Evolutionary conservation across 2,329 filamentous ascomycete genomes (phyloP), one percentile per base, ranked within the genome.

Genomic region (Trichoderma oligosporum): DNA sequence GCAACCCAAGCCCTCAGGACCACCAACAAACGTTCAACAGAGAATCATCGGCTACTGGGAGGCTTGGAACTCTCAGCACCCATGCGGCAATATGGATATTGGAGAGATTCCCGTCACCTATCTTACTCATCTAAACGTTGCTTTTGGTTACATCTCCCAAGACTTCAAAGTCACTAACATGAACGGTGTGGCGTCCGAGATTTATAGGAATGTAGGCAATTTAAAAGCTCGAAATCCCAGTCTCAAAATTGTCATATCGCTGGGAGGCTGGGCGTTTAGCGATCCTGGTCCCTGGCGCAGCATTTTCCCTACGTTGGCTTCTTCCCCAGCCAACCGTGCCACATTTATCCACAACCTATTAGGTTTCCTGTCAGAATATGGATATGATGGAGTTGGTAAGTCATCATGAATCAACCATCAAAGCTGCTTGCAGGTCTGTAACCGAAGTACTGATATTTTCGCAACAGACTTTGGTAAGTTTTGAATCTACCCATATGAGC

Each of bases 221-320:
- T 27, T 75, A 3, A 73, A 75, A 62, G 18, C 51, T 7, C 45
- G 49, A 14, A 64, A 66, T 39, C 48, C 61, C 0, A 61, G 52
- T 3, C 62, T 76, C 0, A 65, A 74, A 53, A 64, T 66, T 0
- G 65, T 66, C 22, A 61, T 77, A 12, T 60, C 69, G 1, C 25
- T 78, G 18, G 75, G 75, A 2, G 76, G 76, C 0, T 77, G 73
- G 72, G 65, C 66, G 0, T 73, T 73, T 57, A 70, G 60, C 35
- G 71, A 77, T 44, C 63, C 64, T 1, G 62, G 51, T 16, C 12
- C 38, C 38, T 41, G 12, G 12, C 38, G 16, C 12, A 16, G 18
- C 12, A 22, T 41, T 8, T 41, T 41, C 20, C 16, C 38, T 8
- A n/a, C 12, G 8, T n/a, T 41, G 38, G 20, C 4, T 9, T 41